Base-by-base conservation (phyloP, 495 filamentous ascomycete genomes). In the Neurospora intermedia region DNA sequence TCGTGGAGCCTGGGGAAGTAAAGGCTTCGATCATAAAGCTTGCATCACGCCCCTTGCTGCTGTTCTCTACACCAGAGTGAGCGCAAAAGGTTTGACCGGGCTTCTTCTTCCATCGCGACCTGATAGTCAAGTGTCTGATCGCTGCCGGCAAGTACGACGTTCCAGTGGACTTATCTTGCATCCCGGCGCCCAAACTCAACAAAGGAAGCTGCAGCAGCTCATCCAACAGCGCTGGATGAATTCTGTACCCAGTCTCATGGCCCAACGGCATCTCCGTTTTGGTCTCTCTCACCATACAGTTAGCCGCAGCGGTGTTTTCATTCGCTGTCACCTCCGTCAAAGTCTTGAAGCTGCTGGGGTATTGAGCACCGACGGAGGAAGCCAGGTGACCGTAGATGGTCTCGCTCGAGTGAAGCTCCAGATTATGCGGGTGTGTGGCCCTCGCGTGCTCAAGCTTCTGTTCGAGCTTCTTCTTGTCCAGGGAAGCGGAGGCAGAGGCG, bases 171-270 rank as follows among this genome's bases (percentile, higher is more conserved):
- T 20, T 74, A 16, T 45, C 72, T 43, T 15, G 42, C 6, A 59
- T 73, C 6, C 73, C 70, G 20, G 75, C 66, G 0, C 74, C 79
- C 15, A 80, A 69, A 45, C 77, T 75, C 46, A 81, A 70, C 48
- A 82, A 69, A 69, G 80, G 73, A 69, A 80, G 20, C 73, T 88
- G 86, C 6, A 84, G 74, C 73, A 85, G 81, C 35, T 80, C 74
- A 46, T 88, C 87, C 6, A 88, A 72, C 1, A 82, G 78, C 0
- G 83, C 79, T 10, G 87, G 85, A 59, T 87, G 86, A 1, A 84
- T 70, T 43, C 86, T 76, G 72, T 79, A 85, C 0, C 79, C 75
- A 1, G 81, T 83, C 73, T 88, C 84, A 48, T 82, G 78, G 39
- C 75, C 76, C 69, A 83, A 40, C 0, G 87, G 87, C 86, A 89